phyloP scores from a whole-genome alignment of 2,329 filamentous ascomycete species.

The Dryadomyces quercivorus region DNA sequence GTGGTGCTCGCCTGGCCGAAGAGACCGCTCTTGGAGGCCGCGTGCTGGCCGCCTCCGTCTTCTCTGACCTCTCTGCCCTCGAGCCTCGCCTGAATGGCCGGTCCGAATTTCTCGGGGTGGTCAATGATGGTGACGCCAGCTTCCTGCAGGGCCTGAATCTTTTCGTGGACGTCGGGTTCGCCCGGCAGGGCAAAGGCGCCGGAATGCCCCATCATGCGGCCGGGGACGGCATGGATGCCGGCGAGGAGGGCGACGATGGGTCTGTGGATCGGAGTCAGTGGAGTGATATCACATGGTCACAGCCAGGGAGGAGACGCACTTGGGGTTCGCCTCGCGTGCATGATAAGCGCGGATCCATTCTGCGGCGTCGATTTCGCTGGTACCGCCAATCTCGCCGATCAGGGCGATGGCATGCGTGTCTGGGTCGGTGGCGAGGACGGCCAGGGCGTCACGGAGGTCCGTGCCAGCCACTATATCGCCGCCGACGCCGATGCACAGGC shows the following conservation, averaged over 20 bases:
- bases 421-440: slow-evolving; percentile 51
- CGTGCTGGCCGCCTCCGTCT: background rate
- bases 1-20: slow-evolving; percentile 10
- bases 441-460: slow-evolving; percentile 58
- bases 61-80: slow-evolving; percentile 12
- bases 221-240: slow-evolving; percentile 49
- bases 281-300: background rate
- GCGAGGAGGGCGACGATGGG: slow-evolving; percentile 63
- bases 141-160: slow-evolving; percentile 52
- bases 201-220: slow-evolving; percentile 66
- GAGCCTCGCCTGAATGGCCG: slow-evolving; percentile 51
- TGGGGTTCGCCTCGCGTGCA: slow-evolving; percentile 43
- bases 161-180: slow-evolving; percentile 51
- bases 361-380: slow-evolving; percentile 57
- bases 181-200: slow-evolving; percentile 59
- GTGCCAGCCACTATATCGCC: slow-evolving; percentile 67
- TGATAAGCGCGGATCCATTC: slow-evolving; percentile 60
- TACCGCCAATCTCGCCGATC: slow-evolving; percentile 61
- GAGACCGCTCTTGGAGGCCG: slow-evolving; percentile 5
- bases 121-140: slow-evolving; percentile 60
- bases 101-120: slow-evolving; percentile 64
- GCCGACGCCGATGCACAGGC: slow-evolving; percentile 65
- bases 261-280: slow-evolving; percentile 28
- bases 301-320: slow-evolving; percentile 30
- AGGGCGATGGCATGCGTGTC: slow-evolving; percentile 61